Percentiles rank a stretch among this genome's conserved stretches.
Conservation (phyloP, 208 protist genomes). For the Trypanosoma mega region DNA sequence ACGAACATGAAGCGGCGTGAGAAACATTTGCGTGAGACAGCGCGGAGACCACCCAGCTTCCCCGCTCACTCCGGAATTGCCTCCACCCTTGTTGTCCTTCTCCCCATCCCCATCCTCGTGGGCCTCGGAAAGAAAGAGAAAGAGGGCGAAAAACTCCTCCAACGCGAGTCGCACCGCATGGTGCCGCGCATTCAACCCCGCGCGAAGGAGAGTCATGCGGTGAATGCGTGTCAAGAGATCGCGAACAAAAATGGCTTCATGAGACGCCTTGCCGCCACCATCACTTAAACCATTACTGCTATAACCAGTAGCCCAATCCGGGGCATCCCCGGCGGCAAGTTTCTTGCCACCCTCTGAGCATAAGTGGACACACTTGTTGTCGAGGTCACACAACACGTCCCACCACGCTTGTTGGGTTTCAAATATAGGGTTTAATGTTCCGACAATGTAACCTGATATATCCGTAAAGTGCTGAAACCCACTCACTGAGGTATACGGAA, state of each 20-base stretch:
- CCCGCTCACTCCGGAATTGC: no score
- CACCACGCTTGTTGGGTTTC: conserved; percentile 60
- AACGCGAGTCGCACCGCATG: conserved; percentile 41
- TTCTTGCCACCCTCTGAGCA: conserved; percentile 2
- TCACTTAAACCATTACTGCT: conserved; percentile 1
- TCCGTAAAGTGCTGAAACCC: conserved; percentile 49
- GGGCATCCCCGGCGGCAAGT: background rate
- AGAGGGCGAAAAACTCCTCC: conserved; percentile 57
- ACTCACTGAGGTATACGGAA: conserved; percentile 79
- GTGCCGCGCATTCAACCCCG: conserved; percentile 41
- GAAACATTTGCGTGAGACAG: conserved; percentile 31
- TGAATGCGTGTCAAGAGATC: conserved; percentile 34
- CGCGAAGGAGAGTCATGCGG: conserved; percentile 45
- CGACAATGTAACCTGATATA: conserved; percentile 75
- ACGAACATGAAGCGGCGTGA: conserved; percentile 27
- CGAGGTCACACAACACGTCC: conserved; percentile 75
- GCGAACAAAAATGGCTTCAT: conserved; percentile 38
- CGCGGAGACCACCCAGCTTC: no score
- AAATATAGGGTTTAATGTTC: conserved; percentile 85
- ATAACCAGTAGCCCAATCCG: background rate
- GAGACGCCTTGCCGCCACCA: conserved; percentile 5
- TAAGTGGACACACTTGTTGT: conserved; percentile 37
- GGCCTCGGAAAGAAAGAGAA: no score
- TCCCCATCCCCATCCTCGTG: conserved; percentile 35
- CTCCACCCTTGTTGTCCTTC: conserved; percentile 24